phyloP scores from a whole-genome alignment of 352 stramenopile species.

The Globisporangium canariense region DNA sequence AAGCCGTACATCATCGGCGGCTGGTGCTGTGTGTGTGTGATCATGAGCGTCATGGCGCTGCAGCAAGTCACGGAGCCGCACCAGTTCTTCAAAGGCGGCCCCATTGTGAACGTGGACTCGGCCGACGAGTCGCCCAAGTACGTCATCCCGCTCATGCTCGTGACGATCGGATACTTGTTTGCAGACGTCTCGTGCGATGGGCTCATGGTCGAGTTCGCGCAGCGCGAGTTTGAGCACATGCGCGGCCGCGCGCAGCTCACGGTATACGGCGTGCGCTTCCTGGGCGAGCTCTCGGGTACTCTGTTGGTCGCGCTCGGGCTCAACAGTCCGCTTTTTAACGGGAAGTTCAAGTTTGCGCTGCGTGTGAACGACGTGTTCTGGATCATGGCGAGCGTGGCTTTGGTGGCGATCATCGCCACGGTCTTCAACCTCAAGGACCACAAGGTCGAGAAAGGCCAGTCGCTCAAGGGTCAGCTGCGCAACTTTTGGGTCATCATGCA shows the following conservation, averaged over 20 bases:
- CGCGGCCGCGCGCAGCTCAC: conserved; percentile 43
- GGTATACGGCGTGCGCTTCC: conserved; percentile 61
- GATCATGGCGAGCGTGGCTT: conserved; percentile 28
- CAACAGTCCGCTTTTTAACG: conserved; percentile 57
- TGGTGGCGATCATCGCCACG: conserved; percentile 33
- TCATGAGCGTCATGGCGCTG: conserved; percentile 34
- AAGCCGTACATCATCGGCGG: conserved; percentile 72
- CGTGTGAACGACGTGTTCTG: conserved; percentile 37
- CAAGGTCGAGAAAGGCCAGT: conserved; percentile 18
- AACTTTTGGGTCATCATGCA: conserved; percentile 61
- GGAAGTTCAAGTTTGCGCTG: conserved; percentile 44
- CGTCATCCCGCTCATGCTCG: conserved; percentile 48
- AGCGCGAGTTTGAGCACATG: conserved; percentile 42
- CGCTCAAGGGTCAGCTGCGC: conserved; percentile 28
- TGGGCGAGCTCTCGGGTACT: conserved; percentile 48
- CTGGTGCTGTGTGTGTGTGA: conserved; percentile 38
- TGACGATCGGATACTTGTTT: conserved; percentile 53
- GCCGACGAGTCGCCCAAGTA: conserved; percentile 19
- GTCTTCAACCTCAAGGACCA: conserved; percentile 43
- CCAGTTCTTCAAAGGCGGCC: conserved; percentile 12
- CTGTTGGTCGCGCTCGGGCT: conserved; percentile 51
- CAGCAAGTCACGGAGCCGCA: conserved; percentile 26
- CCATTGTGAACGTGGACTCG: conserved; percentile 11
- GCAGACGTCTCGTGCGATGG: conserved; percentile 74
- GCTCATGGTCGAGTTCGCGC: conserved; percentile 74